phyloP scores from a whole-genome alignment of 1,284 basidiomycete genomes.

The Leccinum griseonigrum region DNA sequence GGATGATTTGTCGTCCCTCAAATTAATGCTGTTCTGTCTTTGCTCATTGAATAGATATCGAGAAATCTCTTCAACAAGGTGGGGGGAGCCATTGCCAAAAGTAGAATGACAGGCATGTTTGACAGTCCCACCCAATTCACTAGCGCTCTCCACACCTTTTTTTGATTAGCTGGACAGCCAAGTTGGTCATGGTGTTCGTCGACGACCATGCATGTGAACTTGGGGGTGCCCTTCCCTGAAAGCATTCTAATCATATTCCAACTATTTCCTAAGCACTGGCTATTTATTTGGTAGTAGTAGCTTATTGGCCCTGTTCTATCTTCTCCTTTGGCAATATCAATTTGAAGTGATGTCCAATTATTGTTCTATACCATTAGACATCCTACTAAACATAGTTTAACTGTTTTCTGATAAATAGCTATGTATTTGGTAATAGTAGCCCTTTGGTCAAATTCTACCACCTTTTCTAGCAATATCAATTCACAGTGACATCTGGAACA shows the following conservation, averaged over 20 bases:
- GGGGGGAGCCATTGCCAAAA: not conserved
- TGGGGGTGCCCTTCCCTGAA: not conserved
- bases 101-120: not conserved
- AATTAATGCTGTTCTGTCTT: not conserved
- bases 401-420: too few relatives aligned
- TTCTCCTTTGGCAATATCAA: too few relatives aligned
- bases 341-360: too few relatives aligned
- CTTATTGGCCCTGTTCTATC: too few relatives aligned
- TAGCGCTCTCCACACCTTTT: not conserved
- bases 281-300: too few relatives aligned
- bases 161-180: not conserved
- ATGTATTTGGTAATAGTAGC: too few relatives aligned
- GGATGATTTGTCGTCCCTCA: not conserved
- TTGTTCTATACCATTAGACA: too few relatives aligned
- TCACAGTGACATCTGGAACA: too few relatives aligned
- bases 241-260: not conserved
- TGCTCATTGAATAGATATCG: not conserved
- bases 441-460: too few relatives aligned
- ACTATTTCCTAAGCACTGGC: too few relatives aligned
- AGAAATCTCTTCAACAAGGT: not conserved
- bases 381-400: too few relatives aligned
- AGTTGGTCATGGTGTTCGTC: conserved; percentile 6
- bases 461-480: too few relatives aligned
- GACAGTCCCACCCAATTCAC: not conserved
- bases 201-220: not conserved